Base-by-base conservation (phyloP, 2,329 filamentous ascomycete genomes). In the Pseudogymnoascus sp. region DNA sequence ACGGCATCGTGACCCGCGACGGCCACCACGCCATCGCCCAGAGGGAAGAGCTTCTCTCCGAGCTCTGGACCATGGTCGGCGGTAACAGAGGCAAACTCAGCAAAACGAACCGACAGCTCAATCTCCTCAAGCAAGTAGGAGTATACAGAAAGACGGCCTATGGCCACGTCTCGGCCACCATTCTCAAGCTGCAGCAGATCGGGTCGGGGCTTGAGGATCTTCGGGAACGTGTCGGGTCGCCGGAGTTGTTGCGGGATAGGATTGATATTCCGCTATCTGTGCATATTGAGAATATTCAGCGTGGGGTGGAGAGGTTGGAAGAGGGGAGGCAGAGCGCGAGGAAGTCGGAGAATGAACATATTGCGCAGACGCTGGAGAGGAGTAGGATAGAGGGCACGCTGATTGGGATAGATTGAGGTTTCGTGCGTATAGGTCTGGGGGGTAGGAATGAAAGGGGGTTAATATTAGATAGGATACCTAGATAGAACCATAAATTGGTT, bases 121-220 rank as follows among this genome's bases (percentile, higher is more conserved):
- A 75, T 2, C 79, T 93, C 4, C 79, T 95, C 10, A 74, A 77
- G 1, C 80, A 86, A 65, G 87, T 94, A n/a, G 81, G 83, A 23
- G 70, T 72, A 5, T 90, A 93, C 75, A 81, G 89, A 25, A 80
- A 80, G 56, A 78, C 79, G 4, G 90, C 90, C 0, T 83, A 87
- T 62, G 78, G 77, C 14, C 89, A 91, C 71, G 83, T 95, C n/a
- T 82, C 77, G 14, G 80, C 80, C 1, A 85, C 91, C 0, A 77
- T 94, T 14, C 76, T 91, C 44, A 90, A 91, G 69, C 79, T 94
- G 37, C 84, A 90, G 73, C 84, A 84, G 63, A 93, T 94, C 65
- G 83, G 86, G 68, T 82, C 84, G 1, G 85, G 85, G 50, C 76
- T 95, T 11, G 85, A 87, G 67, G 88, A 91, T 69, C 73, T 95